phyloP scores from a whole-genome alignment of 2,329 filamentous ascomycete genomes.

The Xylaria hypoxylon region DNA sequence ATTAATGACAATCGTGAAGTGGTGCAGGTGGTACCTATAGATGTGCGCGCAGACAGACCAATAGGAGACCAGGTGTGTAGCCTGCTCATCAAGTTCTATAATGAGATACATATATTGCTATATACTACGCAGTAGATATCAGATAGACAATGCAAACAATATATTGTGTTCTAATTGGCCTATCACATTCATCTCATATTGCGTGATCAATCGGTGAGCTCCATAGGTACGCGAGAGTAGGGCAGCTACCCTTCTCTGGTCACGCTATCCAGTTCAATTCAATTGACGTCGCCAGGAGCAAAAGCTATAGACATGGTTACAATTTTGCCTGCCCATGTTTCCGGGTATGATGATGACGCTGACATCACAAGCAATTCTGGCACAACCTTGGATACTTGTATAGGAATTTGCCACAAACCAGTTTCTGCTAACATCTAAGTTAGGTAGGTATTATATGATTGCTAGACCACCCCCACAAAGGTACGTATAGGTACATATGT shows the following conservation, averaged over 20 bases:
- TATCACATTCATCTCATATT: too few species aligned
- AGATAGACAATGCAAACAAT: too few species aligned
- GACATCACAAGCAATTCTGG: conserved; percentile 2
- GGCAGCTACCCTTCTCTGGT: background rate
- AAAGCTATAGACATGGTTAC: background rate
- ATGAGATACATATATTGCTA: too few species aligned
- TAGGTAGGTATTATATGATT: too few species aligned
- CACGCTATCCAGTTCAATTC: background rate
- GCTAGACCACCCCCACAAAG: background rate
- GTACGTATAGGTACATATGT: background rate
- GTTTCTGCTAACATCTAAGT: background rate
- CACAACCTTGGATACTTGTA: conserved; percentile 1
- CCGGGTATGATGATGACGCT: background rate
- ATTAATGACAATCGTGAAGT: background rate
- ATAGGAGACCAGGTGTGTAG: too few species aligned
- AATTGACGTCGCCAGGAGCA: background rate
- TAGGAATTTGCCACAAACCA: conserved; percentile 3
- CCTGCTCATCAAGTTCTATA: too few species aligned
- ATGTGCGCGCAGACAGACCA: too few species aligned
- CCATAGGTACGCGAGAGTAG: too few species aligned
- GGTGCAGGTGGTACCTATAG: too few species aligned
- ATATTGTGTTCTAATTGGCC: too few species aligned
- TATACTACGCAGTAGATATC: too few species aligned
- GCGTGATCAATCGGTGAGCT: too few species aligned
- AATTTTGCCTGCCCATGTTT: background rate